Base-by-base conservation (phyloP, 1,284 basidiomycete genomes). In the Meira nashicola region DNA sequence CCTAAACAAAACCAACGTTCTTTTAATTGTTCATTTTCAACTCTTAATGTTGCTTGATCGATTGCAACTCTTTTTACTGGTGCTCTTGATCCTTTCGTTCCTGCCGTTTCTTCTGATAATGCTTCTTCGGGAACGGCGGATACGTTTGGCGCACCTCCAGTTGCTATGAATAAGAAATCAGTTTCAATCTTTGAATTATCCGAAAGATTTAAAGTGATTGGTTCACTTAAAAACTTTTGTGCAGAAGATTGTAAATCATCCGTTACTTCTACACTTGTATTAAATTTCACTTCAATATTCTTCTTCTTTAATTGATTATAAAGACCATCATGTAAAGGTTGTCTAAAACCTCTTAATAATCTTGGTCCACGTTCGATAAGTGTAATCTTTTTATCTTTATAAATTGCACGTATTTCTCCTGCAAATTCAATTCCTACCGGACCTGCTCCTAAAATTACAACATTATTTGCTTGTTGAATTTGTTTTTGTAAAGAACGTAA, bases 381-480 rank as follows among this genome's bases (percentile, higher is more conserved):
- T 10, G 80, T 81, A 57, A 81, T 69, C 28, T 57, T 54, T 58
- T 73, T 70, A 44, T 54, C 53, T 8, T 57, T 47, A 48, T 73
- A 66, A 12, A 33, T 25, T 5, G 59, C 54, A 11, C 57, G 14
- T 33, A 72, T 60, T 38, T 72, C 66, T n/a, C 82, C 82, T 0
- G 79, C 79, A 44, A 80, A 70, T 62, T 83, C 82, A 33, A 82
- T 67, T 2, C 82, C 82, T 19, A 80, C 80, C 0, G 81, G 70
- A 6, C 82, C 82, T 48, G 68, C 70, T 11, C 70, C 70, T 5
- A 73, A 55, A 5, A 71, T 57, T 14, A 73, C 40, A 39, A 73
- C 57, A 28, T 60, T 43, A 51, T 63, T 54, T 9, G 70, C 66
- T 2, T 17, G 48, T 14, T 43, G 47, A 38, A 69, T 50, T 4